Evolutionary conservation across 306 rosid species (phyloP).

Genomic region (Fragaria ananassa): DNA sequence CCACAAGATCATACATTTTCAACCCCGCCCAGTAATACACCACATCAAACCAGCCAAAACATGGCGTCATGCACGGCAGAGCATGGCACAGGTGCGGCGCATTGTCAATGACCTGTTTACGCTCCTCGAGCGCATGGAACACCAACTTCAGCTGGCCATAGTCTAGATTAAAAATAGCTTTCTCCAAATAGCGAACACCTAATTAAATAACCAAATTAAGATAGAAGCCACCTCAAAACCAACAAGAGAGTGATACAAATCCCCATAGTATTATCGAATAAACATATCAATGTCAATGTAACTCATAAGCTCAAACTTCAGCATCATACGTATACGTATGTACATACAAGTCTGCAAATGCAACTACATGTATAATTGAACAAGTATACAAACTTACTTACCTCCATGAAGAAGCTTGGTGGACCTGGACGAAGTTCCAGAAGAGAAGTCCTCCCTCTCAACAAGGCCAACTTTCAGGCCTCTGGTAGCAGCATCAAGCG

Average conservation of each 20-base stretch:
- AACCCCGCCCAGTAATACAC: constrained; percentile 90
- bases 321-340: not conserved
- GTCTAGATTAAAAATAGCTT: constrained; percentile 90
- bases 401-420: constrained; percentile 99
- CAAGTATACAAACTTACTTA: not conserved
- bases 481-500: constrained; percentile 81
- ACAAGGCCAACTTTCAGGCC: constrained; percentile 96
- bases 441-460: constrained; percentile 89
- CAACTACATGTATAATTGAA: not conserved
- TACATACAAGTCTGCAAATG: not conserved
- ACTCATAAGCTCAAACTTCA: not conserved
- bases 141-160: constrained; percentile 93
- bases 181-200: constrained; percentile 99
- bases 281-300: not conserved
- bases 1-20: constrained; percentile 95
- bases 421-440: constrained; percentile 97
- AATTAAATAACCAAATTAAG: constrained; percentile 18
- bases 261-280: not conserved
- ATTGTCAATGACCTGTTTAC: constrained; percentile 85
- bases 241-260: not conserved
- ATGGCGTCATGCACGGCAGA: constrained; percentile 98
- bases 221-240: not conserved
- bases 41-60: constrained; percentile 90
- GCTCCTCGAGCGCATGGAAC: constrained; percentile 95
- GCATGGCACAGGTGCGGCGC: constrained; percentile 98